Evolutionary conservation across 192 early-diverging fungal genomes (phyloP), one percentile per base, ranked within the genome.

Genomic region (Coemansia sp.): DNA sequence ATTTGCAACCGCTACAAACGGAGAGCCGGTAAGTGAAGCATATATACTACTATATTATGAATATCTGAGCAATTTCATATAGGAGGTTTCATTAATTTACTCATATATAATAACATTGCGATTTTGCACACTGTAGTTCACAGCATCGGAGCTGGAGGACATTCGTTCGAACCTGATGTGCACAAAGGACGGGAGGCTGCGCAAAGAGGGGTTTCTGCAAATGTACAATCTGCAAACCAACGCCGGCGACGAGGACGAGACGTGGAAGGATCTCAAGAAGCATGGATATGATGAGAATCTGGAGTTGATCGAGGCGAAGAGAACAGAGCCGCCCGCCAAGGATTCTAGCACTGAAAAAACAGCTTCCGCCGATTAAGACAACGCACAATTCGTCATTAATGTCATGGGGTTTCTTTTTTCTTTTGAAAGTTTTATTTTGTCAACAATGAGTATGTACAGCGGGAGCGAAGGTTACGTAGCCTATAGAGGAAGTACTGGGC

Each of bases 151-250:
- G 15, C 59, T 84, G 15, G 51, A 57, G n/a, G 93, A 95, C 63
- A 90, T 95, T 36, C 79, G 75, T 19, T 81, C 80, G 22, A 86
- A 85, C 42, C 88, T 95, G 60, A 86, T 92, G 48, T 82, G 85
- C 36, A 87, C 85, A n/a, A 73, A 84, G 5, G 80, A 87, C 16
- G 88, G 89, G 8, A 37, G 40, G 3, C 66, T 95, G 59, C 88
- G 89, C 2, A 77, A 74, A 21, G 83, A 82, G 42, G 94, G 94
- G 8, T 95, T 94, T 63, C 54, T 92, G 47, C 90, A 95, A 72
- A 87, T 95, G 87, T 92, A 92, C 81, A 88, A 89, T 61, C 69
- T 91, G 55, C 89, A 89, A 68, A 89, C 87, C 5, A 71, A 80
- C 18, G 84, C 85, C 10, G 82, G 82, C 19, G 88, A 90, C 19